Evolutionary conservation across 2,329 filamentous ascomycete species (phyloP), one percentile per base, ranked within the genome.

Genomic region (Bipolaris sorokiniana): DNA sequence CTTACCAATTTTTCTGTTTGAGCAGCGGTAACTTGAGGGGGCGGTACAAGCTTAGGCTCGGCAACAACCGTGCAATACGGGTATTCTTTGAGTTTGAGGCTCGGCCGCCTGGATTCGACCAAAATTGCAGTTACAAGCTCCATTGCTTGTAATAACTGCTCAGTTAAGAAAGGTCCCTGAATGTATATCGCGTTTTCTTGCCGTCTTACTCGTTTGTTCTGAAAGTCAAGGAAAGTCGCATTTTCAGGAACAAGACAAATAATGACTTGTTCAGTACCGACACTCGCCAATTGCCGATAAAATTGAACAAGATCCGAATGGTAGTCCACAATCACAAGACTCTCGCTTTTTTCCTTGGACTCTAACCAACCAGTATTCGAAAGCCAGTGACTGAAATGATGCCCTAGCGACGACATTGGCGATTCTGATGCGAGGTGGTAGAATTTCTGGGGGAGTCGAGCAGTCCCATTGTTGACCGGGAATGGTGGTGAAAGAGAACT

Each of bases 171-270:
- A 0, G 73, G 72, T 0, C 71, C 69, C 33, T 68, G 68, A 18
- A 67, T 54, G 23, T 70, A 74, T 10, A 71, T 47, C 23, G 69
- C 56, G 18, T 66, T 68, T 5, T 62, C 54, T n/a, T 66, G 56
- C 6, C 56, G 48, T 15, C 56, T 16, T 1, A 64, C 42, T 7
- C 61, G 46, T 11, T 66, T 22, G 1, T 50, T 58, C 6, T 67
- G 56, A 36, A 67, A 67, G 22, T 64, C 53, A 4, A 65, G 58
- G 26, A 64, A 64, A 7, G 40, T 49, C 3, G 63, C 66, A 11
- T 61, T 58, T 11, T 70, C 68, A 1, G 73, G 72, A 5, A 75
- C 64, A 0, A 74, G 57, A 44, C 72, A 76, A 10, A 75, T 62
- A 1, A 65, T 67, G 9, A 71, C 67, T 26, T 72, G 64, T 2